Evolutionary conservation across 2,329 filamentous ascomycete species (phyloP), one percentile per base, ranked within the genome.

Genomic region (Venturia nashicola): DNA sequence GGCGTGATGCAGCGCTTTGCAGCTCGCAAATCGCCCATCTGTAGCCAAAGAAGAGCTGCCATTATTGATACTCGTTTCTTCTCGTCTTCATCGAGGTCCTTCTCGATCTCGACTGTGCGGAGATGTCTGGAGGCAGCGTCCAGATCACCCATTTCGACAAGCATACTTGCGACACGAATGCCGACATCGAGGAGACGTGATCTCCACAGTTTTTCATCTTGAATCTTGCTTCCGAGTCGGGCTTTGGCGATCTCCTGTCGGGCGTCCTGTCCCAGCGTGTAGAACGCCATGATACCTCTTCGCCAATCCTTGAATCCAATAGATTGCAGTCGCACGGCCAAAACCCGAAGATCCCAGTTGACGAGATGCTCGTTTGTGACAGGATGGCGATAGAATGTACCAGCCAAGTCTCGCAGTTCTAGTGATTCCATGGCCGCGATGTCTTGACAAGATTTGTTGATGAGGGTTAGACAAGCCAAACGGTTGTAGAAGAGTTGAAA

Each of bases 61-160:
- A 76, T 75, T 36, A 80, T 76, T 27, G 79, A 67, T 39, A 70
- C 75, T 14, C 72, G 67, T 20, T 75, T 73, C 46, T 70, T 70
- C 40, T 67, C 71, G 42, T 70, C 74, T 54, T 67, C 75, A 48
- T 69, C 71, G 20, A 70, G 69, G 16, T 70, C 66, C 0, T 69
- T 71, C 36, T 71, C 83, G 66, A 79, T 80, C 5, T 82, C 77
- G 16, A 96, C 73, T 3, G 80, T 84, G 23, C 79, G 78, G 2
- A 99, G 77, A 69, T 95, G 91, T 39, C 87, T 79, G 0, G 82
- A 85, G 0, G 93, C 94, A 5, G 89, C 90, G 2, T 89, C 85
- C 0, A 95, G 73, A 71, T 99, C 93, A 9, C 91, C 90, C 86
- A 97, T 95, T 73, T 94, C 89, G 6, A 93, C 81, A 36, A 94